phyloP scores from a whole-genome alignment of 208 protist species.

The Trypanosoma boissoni region DNA sequence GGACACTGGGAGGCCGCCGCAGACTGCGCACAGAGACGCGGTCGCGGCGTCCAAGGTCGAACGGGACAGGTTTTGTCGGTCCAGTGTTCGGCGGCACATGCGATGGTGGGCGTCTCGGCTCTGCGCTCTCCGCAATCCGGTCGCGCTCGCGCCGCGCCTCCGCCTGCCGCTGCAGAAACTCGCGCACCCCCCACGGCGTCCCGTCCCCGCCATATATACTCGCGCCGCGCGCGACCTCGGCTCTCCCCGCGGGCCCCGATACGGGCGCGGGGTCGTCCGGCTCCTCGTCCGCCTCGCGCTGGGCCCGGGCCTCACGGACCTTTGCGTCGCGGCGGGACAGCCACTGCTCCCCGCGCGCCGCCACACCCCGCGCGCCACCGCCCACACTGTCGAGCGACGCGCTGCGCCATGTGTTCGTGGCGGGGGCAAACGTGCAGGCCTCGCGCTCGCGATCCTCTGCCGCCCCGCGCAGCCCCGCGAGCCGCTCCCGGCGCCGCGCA shows the following conservation, averaged over 20 bases:
- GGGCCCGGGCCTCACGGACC: conserved; percentile 33
- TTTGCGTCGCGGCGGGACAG: conserved; percentile 37
- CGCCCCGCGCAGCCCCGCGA: conserved; percentile 35
- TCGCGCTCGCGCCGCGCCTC: conserved; percentile 22
- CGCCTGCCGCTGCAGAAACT: conserved; percentile 43
- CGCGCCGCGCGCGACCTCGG: conserved; percentile 1
- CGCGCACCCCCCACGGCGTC: conserved; percentile 31
- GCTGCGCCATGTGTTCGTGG: conserved; percentile 24
- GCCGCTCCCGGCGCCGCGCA: conserved; percentile 35
- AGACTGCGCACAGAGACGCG: conserved; percentile 26
- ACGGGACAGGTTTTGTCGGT: conserved; percentile 17
- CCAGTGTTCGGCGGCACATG: neutral
- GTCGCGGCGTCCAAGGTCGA: conserved; percentile 17
- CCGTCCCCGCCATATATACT: conserved; percentile 27
- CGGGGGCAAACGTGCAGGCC: conserved; percentile 59
- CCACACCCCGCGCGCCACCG: conserved; percentile 24
- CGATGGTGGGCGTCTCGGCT: neutral
- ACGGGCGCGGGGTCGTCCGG: no score
- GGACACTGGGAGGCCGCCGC: conserved; percentile 21
- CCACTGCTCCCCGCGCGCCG: conserved; percentile 36
- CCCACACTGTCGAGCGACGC: no score
- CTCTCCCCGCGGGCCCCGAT: no score
- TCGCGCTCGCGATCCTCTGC: conserved; percentile 30
- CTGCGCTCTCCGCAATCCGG: conserved; percentile 15
- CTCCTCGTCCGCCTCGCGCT: conserved; percentile 15